Base-by-base conservation (phyloP, 129 eudicot genomes). In the Artemisia tridentata region DNA sequence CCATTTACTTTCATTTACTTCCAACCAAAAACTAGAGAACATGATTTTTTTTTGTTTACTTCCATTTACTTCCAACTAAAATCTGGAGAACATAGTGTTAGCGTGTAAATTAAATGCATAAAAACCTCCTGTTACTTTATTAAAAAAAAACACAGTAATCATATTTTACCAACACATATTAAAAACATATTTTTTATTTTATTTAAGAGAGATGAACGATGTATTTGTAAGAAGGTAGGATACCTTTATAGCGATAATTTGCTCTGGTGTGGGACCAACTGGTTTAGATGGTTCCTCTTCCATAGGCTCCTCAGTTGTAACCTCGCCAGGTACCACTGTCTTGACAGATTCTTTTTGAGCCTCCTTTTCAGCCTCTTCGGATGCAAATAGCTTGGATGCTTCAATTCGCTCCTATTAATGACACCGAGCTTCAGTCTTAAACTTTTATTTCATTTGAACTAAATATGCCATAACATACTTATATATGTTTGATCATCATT, bases 181-280 rank as follows among this genome's bases (percentile, higher is more conserved):
- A 51, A 51, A 50, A 51, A 51, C 15, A 51, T 16, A 15, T 4
- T 56, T 1, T 38, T 7, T 6, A 38, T 38, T 38, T 38, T 38
- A 1, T 38, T 38, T 10, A 7, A 12, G 23, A 5, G 56, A 45
- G 55, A 45, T 7, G 19, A 38, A 29, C 29, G 29, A 69, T 69
- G 13, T 14, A 69, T 69, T 31, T 27, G 1, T 68, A 51, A 11
- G 48, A 72, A 5, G 51, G 50, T 49, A 45, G 11, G 0, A 63
- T 85, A 90, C 99, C 99, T 95, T 95, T 77, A 90, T 90, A 60
- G 99, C 99, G 70, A 86, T 78, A 80, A 95, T 88, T 81, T 95
- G 99, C 72, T 90, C 97, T 20, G 95, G 96, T 67, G 97, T 95
- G 55, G 97, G 99, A 61, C 91, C 88, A 17, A 68, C 87, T 64